Evolutionary conservation across 352 stramenopile genomes (phyloP).

Genomic region (Globisporangium cederbergense): DNA sequence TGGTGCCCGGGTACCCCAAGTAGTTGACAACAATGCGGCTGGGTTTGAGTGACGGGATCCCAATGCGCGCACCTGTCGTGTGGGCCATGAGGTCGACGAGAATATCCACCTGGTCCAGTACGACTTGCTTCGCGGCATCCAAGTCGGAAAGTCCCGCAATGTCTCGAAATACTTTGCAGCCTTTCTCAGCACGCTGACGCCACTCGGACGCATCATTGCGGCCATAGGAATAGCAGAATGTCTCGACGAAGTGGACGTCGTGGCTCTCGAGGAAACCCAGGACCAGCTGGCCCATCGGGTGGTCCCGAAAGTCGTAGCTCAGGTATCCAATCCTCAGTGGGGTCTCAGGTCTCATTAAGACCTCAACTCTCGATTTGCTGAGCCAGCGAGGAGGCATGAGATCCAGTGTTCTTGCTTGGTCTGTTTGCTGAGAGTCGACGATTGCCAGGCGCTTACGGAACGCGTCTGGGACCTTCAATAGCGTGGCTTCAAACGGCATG

Average conservation of each 20-base stretch:
- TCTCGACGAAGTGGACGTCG: slow-evolving; percentile 36
- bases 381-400: slow-evolving; percentile 20
- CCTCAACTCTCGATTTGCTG: background rate
- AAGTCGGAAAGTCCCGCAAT: slow-evolving; percentile 46
- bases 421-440: slow-evolving; percentile 21
- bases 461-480: slow-evolving; percentile 47
- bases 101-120: slow-evolving; percentile 65
- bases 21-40: slow-evolving; percentile 85
- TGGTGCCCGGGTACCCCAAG: slow-evolving; percentile 89
- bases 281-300: slow-evolving; percentile 92
- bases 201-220: slow-evolving; percentile 65
- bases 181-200: slow-evolving; percentile 46
- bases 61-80: slow-evolving; percentile 75
- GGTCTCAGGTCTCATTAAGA: slow-evolving; percentile 21
- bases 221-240: slow-evolving; percentile 83
- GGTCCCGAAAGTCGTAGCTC: slow-evolving; percentile 90
- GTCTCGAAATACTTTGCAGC: slow-evolving; percentile 65
- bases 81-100: slow-evolving; percentile 91
- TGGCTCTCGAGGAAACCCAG: slow-evolving; percentile 81
- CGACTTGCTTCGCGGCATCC: slow-evolving; percentile 48
- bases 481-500: slow-evolving; percentile 69
- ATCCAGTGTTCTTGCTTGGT: slow-evolving; percentile 38
- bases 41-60: slow-evolving; percentile 56
- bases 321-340: slow-evolving; percentile 83
- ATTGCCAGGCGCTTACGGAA: slow-evolving; percentile 48